These are phyloP conservation scores for Aegilops bicornis DNA, from an alignment of 176 grass and related monocot species.

Conservation along the genomic window DNA sequence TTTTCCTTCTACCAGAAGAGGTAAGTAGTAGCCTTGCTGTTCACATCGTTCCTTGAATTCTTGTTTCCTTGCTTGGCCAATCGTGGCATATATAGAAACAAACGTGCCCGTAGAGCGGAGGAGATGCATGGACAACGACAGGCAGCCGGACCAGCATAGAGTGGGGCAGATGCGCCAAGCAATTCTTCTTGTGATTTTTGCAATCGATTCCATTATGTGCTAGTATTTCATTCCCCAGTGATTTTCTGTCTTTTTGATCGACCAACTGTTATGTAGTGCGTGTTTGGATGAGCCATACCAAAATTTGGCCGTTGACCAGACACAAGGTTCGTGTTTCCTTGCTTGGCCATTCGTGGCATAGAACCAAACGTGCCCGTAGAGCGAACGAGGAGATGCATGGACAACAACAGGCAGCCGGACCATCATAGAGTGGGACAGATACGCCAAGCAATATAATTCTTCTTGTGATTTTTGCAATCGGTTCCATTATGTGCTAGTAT, in stretches of 20 bases:
- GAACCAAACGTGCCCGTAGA: not conserved
- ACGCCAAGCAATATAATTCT: not conserved
- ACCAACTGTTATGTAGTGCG: not conserved
- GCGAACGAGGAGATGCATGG: not conserved
- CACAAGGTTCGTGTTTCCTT: not conserved
- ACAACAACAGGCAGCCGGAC: not conserved
- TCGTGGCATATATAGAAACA: not conserved
- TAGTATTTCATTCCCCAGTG: not conserved
- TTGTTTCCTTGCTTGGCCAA: not conserved
- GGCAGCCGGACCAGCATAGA: not conserved
- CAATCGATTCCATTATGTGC: not conserved
- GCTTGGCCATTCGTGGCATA: not conserved
- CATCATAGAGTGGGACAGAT: too few relatives aligned
- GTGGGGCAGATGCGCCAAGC: too few relatives aligned
- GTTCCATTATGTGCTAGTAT: not conserved
- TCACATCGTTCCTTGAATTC: not conserved
- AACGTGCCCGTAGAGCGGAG: not conserved
- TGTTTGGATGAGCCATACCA: too few relatives aligned
- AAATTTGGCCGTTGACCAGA: too few relatives aligned
- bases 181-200: slow-evolving; percentile 7
- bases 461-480: not conserved
- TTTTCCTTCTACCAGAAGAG: not conserved
- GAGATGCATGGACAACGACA: not conserved
- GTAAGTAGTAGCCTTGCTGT: not conserved
- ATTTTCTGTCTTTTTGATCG: not conserved